phyloP scores from a whole-genome alignment of 1,284 basidiomycete species.

The Papiliotrema nemorosa region DNA sequence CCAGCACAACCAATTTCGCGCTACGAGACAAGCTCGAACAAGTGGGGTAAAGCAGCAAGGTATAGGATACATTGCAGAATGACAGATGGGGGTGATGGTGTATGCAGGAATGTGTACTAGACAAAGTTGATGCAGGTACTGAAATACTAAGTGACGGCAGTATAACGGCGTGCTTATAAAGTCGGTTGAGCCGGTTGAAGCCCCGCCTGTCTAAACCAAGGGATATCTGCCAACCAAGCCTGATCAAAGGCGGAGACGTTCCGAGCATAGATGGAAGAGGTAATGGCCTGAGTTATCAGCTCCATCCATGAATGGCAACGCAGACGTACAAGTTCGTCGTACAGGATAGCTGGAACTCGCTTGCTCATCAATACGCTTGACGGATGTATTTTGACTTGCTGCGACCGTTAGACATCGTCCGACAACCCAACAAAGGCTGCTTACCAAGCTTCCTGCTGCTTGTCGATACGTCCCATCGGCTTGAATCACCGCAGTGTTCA shows the following conservation, averaged over 20 bases:
- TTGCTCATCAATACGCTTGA: slow-evolving; percentile 72
- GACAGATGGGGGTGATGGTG: too few relatives aligned
- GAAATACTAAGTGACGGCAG: too few relatives aligned
- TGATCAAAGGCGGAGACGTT: slow-evolving; percentile 76
- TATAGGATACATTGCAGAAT: too few relatives aligned
- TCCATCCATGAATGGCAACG: background rate
- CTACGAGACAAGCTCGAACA: too few relatives aligned
- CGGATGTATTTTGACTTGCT: slow-evolving; percentile 86
- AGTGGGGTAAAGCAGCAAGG: too few relatives aligned
- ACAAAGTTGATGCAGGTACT: too few relatives aligned
- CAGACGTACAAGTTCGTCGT: slow-evolving; percentile 76
- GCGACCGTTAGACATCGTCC: background rate
- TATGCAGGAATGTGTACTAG: too few relatives aligned
- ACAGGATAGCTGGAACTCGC: slow-evolving; percentile 78
- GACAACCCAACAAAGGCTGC: too few relatives aligned
- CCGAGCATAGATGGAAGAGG: slow-evolving; percentile 78
- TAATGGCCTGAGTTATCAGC: slow-evolving; percentile 61
- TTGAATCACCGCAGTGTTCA: slow-evolving; percentile 77
- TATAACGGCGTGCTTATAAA: too few relatives aligned
- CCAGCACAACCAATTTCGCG: too few relatives aligned
- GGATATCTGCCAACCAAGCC: slow-evolving; percentile 53
- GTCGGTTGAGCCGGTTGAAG: background rate
- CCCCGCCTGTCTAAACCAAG: slow-evolving; percentile 39
- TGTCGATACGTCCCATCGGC: slow-evolving; percentile 80
- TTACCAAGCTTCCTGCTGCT: slow-evolving; percentile 68